phyloP scores from a whole-genome alignment of 805 yeast species.

The Metschnikowia borealis region DNA sequence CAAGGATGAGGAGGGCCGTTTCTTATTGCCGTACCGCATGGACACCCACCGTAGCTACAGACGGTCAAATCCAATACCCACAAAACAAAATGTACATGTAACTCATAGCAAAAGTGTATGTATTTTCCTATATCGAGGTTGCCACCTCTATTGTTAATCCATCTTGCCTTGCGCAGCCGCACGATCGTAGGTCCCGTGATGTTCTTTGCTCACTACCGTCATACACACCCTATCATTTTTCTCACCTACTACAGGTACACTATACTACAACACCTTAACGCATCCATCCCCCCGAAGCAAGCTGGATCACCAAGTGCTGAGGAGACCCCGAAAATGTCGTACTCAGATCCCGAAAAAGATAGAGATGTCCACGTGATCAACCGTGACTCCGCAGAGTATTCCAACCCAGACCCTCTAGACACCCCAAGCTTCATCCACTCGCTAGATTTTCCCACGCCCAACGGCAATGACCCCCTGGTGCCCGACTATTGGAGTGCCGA shows the following conservation, averaged over 20 bases:
- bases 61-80: background rate
- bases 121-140: background rate
- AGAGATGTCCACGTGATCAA: slow-evolving; percentile 17
- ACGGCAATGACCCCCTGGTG: slow-evolving; percentile 1
- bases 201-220: background rate
- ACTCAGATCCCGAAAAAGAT: slow-evolving; percentile 11
- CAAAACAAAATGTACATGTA: background rate
- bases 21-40: background rate
- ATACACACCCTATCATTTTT: slow-evolving; percentile 5
- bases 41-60: background rate
- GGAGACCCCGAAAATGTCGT: slow-evolving; percentile 7
- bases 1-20: background rate
- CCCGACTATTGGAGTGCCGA: slow-evolving; percentile 8
- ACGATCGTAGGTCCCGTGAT: background rate
- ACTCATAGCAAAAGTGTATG: background rate
- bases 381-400: slow-evolving; percentile 10
- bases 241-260: background rate
- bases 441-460: slow-evolving; percentile 16
- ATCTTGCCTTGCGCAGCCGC: background rate
- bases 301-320: background rate
- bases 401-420: slow-evolving; percentile 12
- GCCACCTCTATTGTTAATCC: background rate
- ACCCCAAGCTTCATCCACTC: slow-evolving; percentile 18
- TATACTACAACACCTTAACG: background rate
- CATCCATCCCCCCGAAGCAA: background rate